phyloP scores from a whole-genome alignment of 129 eudicot species.

The Tanacetum coccineum region DNA sequence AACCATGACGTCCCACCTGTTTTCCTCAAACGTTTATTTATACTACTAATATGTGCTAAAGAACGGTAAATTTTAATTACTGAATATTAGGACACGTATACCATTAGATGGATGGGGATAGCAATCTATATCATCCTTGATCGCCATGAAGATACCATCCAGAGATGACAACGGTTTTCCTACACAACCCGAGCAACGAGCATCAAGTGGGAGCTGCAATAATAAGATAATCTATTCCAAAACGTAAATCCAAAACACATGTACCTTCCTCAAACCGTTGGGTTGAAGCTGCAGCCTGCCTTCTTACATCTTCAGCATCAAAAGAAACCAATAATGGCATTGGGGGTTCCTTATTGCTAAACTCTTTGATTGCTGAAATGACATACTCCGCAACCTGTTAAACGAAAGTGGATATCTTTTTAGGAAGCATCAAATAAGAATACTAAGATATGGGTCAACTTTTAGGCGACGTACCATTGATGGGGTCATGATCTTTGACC shows the following conservation, averaged over 20 bases:
- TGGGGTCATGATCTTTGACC: slow-evolving; percentile 65
- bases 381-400: slow-evolving; percentile 70
- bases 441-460: background rate
- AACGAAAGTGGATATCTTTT: background rate
- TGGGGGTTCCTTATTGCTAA: slow-evolving; percentile 53
- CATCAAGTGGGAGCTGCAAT: background rate
- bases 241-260: too few species aligned
- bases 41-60: background rate
- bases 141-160: slow-evolving; percentile 92
- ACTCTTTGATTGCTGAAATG: slow-evolving; percentile 70
- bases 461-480: slow-evolving; percentile 45
- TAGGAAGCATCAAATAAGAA: background rate
- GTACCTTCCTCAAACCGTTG: slow-evolving; percentile 80
- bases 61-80: background rate
- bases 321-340: slow-evolving; percentile 69
- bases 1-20: slow-evolving; percentile 85
- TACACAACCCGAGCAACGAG: slow-evolving; percentile 32
- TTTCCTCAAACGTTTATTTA: slow-evolving; percentile 17
- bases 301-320: slow-evolving; percentile 63
- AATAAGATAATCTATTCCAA: too few species aligned
- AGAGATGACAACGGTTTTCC: slow-evolving; percentile 73
- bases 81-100: slow-evolving; percentile 1
- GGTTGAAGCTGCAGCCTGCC: slow-evolving; percentile 91
- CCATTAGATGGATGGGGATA: slow-evolving; percentile 84
- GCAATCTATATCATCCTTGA: slow-evolving; percentile 96